Evolutionary conservation across 2,329 filamentous ascomycete genomes (phyloP).

Genomic region (Fusarium staphyleae): DNA sequence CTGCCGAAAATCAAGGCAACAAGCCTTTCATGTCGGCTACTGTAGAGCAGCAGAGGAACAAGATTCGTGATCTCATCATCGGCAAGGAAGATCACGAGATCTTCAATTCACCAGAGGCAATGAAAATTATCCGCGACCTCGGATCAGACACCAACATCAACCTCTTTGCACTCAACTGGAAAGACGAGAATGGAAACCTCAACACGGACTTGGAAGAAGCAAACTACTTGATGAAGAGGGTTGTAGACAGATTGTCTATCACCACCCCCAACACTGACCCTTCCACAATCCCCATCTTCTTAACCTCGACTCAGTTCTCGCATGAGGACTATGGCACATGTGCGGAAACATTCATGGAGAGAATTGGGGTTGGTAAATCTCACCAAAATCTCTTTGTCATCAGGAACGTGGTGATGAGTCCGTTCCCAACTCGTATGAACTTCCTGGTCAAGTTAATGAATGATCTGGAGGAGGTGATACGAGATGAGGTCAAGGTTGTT

Average conservation of each 20-base stretch:
- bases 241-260: conserved; percentile 53
- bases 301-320: conserved; percentile 54
- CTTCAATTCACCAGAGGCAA: conserved; percentile 44
- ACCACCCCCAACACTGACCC: conserved; percentile 50
- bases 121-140: conserved; percentile 49
- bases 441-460: conserved; percentile 50
- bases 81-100: conserved; percentile 48
- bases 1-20: conserved; percentile 42
- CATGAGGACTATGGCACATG: conserved; percentile 52
- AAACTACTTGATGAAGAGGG: conserved; percentile 56
- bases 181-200: conserved; percentile 46
- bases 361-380: conserved; percentile 47
- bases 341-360: conserved; percentile 50
- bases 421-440: conserved; percentile 50
- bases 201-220: conserved; percentile 56
- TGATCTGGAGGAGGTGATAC: conserved; percentile 43
- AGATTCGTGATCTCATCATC: conserved; percentile 50
- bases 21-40: conserved; percentile 29
- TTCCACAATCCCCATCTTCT: conserved; percentile 51
- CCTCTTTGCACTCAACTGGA: conserved; percentile 54
- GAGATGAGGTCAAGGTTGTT: conserved; percentile 41
- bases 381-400: conserved; percentile 52
- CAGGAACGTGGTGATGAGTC: conserved; percentile 57
- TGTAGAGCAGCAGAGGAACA: conserved; percentile 47
- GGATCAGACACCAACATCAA: conserved; percentile 59